Evolutionary conservation across 2,329 filamentous ascomycete species (phyloP), one percentile per base, ranked within the genome.

Genomic region (Fusarium sp.): DNA sequence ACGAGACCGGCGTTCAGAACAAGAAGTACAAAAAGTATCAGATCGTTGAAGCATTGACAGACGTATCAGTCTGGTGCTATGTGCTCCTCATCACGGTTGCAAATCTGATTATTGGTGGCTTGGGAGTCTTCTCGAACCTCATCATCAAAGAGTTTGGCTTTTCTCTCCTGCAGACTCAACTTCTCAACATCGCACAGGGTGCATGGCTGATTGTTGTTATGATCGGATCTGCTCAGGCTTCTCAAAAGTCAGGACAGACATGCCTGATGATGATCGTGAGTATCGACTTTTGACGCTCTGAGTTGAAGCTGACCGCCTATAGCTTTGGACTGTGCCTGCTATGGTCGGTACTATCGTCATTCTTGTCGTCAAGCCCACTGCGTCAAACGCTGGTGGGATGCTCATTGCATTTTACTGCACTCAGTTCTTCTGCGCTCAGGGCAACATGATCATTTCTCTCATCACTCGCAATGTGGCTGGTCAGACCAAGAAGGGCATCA

Each of bases 361-460:
- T 40, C 82, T 81, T 40, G 72, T 69, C 22, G 69, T 79, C 60
- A 74, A 63, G 24, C 80, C 71, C 33, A 78, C 52, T 24, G 57
- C 61, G 0, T 65, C 62, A 4, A 78, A 79, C 7, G 76, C 75
- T 3, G 78, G 79, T 3, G 80, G 82, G 28, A 76, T 84, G 2
- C 72, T 79, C 5, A 72, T 79, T 7, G 76, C 77, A 20, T 83
- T 84, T 34, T 83, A 82, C 33, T 84, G 82, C 70, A 84, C 82
- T 20, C 8, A 83, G 2, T 49, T 36, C 11, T 49, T 34, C 8
- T 31, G 33, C 7, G 31, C 46, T 6, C 28, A 49, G 20, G 46
- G 46, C 7, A 49, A 49, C 6, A 7, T 49, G 31, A 36, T 49
- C 5, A 34, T 49, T 14, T 49, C 46, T 3, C 31, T 49, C 0